A percentile compares a stretch with the other conserved stretches of the same genome.
Conservation (phyloP, 1,284 basidiomycete species). For the Cryptococcus sp. region DNA sequence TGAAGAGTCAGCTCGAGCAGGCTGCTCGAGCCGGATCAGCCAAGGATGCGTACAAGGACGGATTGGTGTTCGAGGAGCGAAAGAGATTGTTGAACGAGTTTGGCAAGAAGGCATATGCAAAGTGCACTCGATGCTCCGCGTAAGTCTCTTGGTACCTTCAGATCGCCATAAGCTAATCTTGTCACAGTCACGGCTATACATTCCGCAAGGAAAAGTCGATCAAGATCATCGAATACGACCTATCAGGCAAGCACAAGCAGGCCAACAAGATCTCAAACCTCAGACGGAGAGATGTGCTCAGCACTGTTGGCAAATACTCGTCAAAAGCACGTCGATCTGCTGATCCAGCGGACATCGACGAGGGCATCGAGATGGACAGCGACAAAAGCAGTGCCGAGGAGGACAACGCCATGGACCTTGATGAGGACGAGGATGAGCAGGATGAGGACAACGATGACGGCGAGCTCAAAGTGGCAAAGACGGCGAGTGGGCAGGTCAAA, state of each 20-base stretch:
- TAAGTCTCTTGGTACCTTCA: conserved; percentile 57
- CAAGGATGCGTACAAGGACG: conserved; percentile 86
- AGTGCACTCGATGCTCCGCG: conserved; percentile 78
- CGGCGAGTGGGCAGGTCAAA: conserved; percentile 77
- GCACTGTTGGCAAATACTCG: conserved; percentile 24
- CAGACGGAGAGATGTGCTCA: conserved; percentile 70
- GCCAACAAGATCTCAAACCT: conserved; percentile 62
- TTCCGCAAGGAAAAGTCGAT: conserved; percentile 92
- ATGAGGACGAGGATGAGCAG: conserved; percentile 49
- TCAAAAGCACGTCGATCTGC: conserved; percentile 17
- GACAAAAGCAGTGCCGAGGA: conserved; percentile 58
- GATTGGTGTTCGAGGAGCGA: conserved; percentile 81
- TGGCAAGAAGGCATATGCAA: conserved; percentile 65
- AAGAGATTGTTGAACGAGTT: conserved; percentile 84
- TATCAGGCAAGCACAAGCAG: conserved; percentile 75
- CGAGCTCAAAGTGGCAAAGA: conserved; percentile 60
- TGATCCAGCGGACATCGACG: conserved; percentile 41
- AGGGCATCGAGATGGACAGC: conserved; percentile 46
- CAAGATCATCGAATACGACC: conserved; percentile 92
- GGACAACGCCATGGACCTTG: conserved; percentile 44
- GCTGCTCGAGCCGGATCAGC: conserved; percentile 59
- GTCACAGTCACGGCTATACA: conserved; percentile 70
- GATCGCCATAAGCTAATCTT: not conserved
- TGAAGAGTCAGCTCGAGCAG: conserved; percentile 64
- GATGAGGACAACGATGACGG: conserved; percentile 56